phyloP scores from a whole-genome alignment of 164 flowering plant species.

The Protea cynaroides region DNA sequence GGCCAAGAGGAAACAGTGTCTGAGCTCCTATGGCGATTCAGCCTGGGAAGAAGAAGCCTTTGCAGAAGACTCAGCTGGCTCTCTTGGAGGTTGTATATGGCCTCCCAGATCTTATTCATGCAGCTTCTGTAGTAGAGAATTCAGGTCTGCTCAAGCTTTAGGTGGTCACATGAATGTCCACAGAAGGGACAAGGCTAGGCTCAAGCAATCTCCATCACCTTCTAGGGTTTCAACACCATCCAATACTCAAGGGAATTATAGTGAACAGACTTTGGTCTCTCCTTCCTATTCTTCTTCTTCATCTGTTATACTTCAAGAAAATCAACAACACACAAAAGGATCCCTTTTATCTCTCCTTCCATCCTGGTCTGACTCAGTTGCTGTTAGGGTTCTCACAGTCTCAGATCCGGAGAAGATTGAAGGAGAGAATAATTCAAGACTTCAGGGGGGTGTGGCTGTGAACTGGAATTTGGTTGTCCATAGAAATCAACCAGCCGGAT shows the following conservation, averaged over 20 bases:
- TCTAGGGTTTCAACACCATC: slow-evolving; percentile 1
- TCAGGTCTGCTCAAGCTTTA: slow-evolving; percentile 47
- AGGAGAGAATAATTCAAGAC: slow-evolving; percentile 23
- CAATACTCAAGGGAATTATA: slow-evolving; percentile 9
- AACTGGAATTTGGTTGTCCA: slow-evolving; percentile 30
- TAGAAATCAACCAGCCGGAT: slow-evolving; percentile 10
- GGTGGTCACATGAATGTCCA: slow-evolving; percentile 48
- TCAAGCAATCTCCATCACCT: slow-evolving; percentile 13
- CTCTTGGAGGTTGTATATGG: slow-evolving; percentile 28
- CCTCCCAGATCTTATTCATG: slow-evolving; percentile 30
- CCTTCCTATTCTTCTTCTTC: slow-evolving; percentile 24
- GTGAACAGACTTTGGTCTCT: slow-evolving; percentile 14
- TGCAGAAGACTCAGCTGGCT: slow-evolving; percentile 78
- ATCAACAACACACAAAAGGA: slow-evolving; percentile 15
- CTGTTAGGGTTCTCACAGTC: slow-evolving; percentile 12
- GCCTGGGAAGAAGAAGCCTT: slow-evolving; percentile 97
- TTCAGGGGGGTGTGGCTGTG: slow-evolving; percentile 23
- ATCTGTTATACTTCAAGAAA: too few species aligned
- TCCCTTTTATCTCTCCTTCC: slow-evolving; percentile 18
- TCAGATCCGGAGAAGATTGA: slow-evolving; percentile 22
- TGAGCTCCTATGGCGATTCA: slow-evolving; percentile 34
- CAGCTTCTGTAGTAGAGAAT: slow-evolving; percentile 37
- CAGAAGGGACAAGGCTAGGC: slow-evolving; percentile 41
- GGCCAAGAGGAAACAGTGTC: slow-evolving; percentile 34
- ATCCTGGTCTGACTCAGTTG: slow-evolving; percentile 18